Percentiles rank a stretch among this genome's conserved stretches.
Conservation (phyloP, 768 basidiomycete genomes). For the Udeniomyces megalosporus region DNA sequence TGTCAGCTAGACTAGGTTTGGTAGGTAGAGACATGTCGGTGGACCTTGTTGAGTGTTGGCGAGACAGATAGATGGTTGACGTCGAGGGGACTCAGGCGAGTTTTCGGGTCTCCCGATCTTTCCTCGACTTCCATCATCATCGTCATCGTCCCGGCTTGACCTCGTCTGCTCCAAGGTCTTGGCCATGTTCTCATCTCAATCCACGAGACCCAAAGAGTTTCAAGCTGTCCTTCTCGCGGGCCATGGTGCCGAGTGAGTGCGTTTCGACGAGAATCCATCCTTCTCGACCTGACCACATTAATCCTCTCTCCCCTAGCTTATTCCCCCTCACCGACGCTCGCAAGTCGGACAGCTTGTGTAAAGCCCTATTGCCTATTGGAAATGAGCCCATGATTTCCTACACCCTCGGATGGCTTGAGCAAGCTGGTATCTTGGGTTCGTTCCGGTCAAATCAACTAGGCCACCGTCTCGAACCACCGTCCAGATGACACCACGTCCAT, state of each 20-base stretch:
- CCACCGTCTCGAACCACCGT: not conserved
- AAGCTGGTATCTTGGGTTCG: conserved; percentile 66
- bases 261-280: conserved; percentile 22
- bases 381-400: conserved; percentile 79
- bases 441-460: not conserved
- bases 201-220: conserved; percentile 41
- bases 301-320: conserved; percentile 17
- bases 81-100: too few species aligned
- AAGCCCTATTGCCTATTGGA: conserved; percentile 70
- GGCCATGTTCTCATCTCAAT: conserved; percentile 11
- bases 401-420: conserved; percentile 67
- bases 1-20: too few species aligned
- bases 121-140: too few species aligned
- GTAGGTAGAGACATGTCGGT: too few species aligned
- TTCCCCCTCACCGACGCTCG: conserved; percentile 36
- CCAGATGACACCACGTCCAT: too few species aligned
- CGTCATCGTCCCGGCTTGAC: too few species aligned
- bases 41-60: too few species aligned
- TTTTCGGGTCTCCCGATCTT: too few species aligned
- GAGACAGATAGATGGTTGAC: too few species aligned
- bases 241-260: conserved; percentile 81
- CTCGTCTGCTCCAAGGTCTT: too few species aligned
- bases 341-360: conserved; percentile 44
- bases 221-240: conserved; percentile 76
- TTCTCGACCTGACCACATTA: not conserved